Percentiles rank a stretch among this genome's conserved stretches.
Evolutionary conservation across 1,284 basidiomycete species (phyloP).

Genomic region (Ganoderma multipileum): DNA sequence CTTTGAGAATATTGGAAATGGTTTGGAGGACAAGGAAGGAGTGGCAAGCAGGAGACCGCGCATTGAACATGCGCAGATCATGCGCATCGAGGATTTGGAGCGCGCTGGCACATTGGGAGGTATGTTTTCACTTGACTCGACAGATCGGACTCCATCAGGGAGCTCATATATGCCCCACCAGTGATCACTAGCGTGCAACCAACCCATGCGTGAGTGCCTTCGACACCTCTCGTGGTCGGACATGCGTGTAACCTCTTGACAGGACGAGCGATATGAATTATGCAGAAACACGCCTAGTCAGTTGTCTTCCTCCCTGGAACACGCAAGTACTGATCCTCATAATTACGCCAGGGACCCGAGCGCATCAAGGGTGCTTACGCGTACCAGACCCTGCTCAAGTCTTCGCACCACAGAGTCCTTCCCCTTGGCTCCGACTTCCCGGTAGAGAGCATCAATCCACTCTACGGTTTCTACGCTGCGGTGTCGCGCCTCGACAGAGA

Average conservation of each 20-base stretch:
- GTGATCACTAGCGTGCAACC: constrained; percentile 94
- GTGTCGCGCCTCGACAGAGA: constrained; percentile 73
- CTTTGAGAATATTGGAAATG: constrained; percentile 62
- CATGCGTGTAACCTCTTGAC: constrained; percentile 14
- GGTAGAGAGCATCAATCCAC: constrained; percentile 83
- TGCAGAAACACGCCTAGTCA: constrained; percentile 78
- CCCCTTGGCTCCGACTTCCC: constrained; percentile 93
- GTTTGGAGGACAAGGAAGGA: constrained; percentile 37
- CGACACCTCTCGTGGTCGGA: neutral
- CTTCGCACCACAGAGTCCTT: constrained; percentile 61
- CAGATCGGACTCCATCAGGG: neutral
- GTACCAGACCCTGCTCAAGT: constrained; percentile 77
- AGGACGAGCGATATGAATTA: constrained; percentile 93
- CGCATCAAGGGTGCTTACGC: constrained; percentile 89
- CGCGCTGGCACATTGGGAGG: constrained; percentile 78
- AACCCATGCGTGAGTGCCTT: constrained; percentile 77
- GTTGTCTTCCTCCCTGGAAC: constrained; percentile 18
- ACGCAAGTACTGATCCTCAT: constrained; percentile 3
- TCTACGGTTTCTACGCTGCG: constrained; percentile 88
- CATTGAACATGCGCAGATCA: constrained; percentile 93
- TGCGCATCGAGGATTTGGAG: constrained; percentile 71
- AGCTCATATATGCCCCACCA: constrained; percentile 37
- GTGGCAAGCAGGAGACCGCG: constrained; percentile 65
- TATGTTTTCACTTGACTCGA: constrained; percentile 41
- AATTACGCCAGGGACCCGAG: constrained; percentile 64